Percentiles rank a stretch among this genome's conserved stretches.
phyloP scores from a whole-genome alignment of 1,139 yeast genomes.

The Saccharomyces hybrid region DNA sequence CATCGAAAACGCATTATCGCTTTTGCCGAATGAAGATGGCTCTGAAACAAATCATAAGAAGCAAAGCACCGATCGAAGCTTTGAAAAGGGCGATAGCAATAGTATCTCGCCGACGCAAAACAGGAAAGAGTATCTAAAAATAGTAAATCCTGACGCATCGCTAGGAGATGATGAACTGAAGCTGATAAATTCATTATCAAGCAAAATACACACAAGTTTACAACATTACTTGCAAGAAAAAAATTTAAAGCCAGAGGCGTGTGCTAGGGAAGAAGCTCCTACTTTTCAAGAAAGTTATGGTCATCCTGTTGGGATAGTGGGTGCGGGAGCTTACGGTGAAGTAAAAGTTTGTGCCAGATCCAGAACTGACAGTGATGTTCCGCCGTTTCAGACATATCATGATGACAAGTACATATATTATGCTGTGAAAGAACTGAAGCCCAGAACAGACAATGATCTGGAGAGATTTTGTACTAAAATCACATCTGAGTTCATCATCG shows the following conservation, averaged over 20 bases:
- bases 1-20: conserved; percentile 19
- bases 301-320: conserved; percentile 48
- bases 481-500: conserved; percentile 67
- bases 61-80: conserved; percentile 19
- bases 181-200: conserved; percentile 41
- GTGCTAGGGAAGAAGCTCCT: conserved; percentile 25
- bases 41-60: conserved; percentile 3
- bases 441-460: conserved; percentile 39
- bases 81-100: conserved; percentile 18
- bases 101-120: conserved; percentile 5
- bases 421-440: conserved; percentile 65
- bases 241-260: conserved; percentile 13
- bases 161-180: conserved; percentile 47
- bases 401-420: conserved; percentile 33
- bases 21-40: conserved; percentile 14
- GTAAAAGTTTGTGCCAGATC: conserved; percentile 45
- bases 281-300: conserved; percentile 47
- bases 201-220: conserved; percentile 29
- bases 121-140: conserved; percentile 13
- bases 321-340: conserved; percentile 60
- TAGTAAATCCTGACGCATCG: conserved; percentile 38
- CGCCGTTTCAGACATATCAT: conserved; percentile 14
- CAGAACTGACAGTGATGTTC: conserved; percentile 26
- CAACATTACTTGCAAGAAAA: not conserved
- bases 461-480: conserved; percentile 56